These are phyloP conservation scores for Solanum raphanifolium DNA, from an alignment of 257 asterid genomes.

Conservation along the genomic window DNA sequence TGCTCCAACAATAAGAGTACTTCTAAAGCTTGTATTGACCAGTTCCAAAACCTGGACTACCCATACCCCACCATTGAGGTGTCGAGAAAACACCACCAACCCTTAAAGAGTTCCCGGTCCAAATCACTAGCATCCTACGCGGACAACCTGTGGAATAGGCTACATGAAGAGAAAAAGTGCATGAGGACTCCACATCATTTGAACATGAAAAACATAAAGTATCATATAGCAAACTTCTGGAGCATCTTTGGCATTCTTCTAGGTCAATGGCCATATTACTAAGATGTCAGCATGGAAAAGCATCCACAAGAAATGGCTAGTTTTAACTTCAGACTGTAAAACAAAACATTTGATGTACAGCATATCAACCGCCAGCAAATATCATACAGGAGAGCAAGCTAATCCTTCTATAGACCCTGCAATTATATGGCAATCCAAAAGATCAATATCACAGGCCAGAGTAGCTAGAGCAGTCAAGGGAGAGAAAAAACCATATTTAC, in stretches of 20 bases:
- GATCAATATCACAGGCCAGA: constrained; percentile 69
- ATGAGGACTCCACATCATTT: constrained; percentile 7
- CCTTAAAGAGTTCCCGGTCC: constrained; percentile 20
- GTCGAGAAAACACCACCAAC: constrained; percentile 10
- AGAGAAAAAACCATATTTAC: constrained; percentile 16
- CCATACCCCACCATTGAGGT: background rate
- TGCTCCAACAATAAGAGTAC: background rate
- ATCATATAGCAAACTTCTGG: constrained; percentile 25
- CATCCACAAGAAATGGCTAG: constrained; percentile 31
- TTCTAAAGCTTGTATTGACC: background rate
- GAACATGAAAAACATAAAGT: constrained; percentile 20
- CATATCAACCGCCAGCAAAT: constrained; percentile 99
- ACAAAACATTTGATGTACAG: constrained; percentile 88
- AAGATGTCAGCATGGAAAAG: constrained; percentile 66
- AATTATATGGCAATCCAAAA: constrained; percentile 93
- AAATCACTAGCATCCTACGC: constrained; percentile 23
- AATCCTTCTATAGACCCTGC: constrained; percentile 99
- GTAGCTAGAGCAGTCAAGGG: constrained; percentile 25
- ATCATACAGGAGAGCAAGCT: constrained; percentile 91
- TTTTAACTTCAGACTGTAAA: constrained; percentile 77
- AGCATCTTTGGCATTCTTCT: constrained; percentile 41
- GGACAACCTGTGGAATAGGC: constrained; percentile 21
- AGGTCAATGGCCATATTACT: constrained; percentile 47
- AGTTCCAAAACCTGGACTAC: background rate
- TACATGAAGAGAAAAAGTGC: background rate